Base-by-base conservation (phyloP, 768 basidiomycete genomes). In the Tephrocybe sp. region DNA sequence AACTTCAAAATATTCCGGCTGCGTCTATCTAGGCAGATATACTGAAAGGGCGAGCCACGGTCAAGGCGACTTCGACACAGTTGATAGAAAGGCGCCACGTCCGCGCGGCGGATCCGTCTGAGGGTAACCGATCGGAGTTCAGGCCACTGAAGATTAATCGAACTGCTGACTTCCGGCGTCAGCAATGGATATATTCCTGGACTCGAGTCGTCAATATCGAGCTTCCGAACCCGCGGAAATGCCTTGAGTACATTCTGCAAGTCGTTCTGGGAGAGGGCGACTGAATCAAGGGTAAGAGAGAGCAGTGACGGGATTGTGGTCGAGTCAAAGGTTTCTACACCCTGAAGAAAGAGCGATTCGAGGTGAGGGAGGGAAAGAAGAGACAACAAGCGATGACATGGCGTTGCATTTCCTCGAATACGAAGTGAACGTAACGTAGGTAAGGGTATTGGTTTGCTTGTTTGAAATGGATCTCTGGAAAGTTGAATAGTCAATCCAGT, bases 361-460 rank as follows among this genome's bases (percentile, higher is more conserved):
- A 77, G 65, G 15, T 55, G 53, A 3, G 73, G 70, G 45, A 69
- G 55, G n/a, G 56, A 49, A 40, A 78, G 53, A 33, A 72, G 57
- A n/a, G 68, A 62, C 30, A 70, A 51, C n/a, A 70, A 54, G 36
- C 66, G 68, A 53, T 65, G 63, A 23, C 67, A 52, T 10, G 66
- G 63, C 9, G 65, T 65, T 36, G 59, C 64, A 13, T 64, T 64
- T 6, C 71, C 70, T 22, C 70, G 69, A 18, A 75, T 63, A 18
- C 77, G 74, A n/a, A 78, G 62, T 22, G 66, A 64, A 19, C 58
- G 66, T 18, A 78, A 65, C 11, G 57, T 50, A 21, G 68, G 65
- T 15, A 77, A 57, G 4, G 54, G 36, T 42, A 71, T 65, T 12
- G 72, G 67, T 10, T 57, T 44, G 21, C 57, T 43, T 24, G 58